Conservation (phyloP, 768 basidiomycete genomes). For the Suillus subalutaceus region DNA sequence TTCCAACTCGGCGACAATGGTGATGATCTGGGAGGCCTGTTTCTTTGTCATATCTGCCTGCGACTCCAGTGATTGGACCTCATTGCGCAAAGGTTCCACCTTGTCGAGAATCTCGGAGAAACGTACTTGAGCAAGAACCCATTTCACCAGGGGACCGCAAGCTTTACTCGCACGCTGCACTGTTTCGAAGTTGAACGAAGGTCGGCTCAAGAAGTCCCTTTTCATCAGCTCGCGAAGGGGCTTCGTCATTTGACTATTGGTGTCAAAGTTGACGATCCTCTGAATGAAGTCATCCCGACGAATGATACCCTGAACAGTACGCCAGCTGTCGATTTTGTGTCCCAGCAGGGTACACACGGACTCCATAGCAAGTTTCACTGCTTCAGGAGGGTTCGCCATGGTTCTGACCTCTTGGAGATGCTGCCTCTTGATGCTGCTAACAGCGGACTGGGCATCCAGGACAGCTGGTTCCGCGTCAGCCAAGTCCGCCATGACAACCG, state of each 20-base stretch:
- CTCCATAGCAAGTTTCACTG: slow-evolving; percentile 98
- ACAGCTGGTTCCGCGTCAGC: slow-evolving; percentile 99
- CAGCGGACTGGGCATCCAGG: slow-evolving; percentile 92
- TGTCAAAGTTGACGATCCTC: slow-evolving; percentile 95
- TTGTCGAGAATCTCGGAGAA: slow-evolving; percentile 98
- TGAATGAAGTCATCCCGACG: slow-evolving; percentile 97
- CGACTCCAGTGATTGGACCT: slow-evolving; percentile 89
- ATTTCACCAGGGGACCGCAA: slow-evolving; percentile 97
- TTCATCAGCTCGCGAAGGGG: slow-evolving; percentile 88
- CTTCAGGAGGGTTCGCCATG: slow-evolving; percentile 98
- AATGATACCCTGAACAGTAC: slow-evolving; percentile 92
- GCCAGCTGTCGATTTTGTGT: slow-evolving; percentile 97
- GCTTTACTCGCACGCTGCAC: slow-evolving; percentile 96
- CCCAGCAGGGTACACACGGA: slow-evolving; percentile 96
- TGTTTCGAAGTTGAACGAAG: slow-evolving; percentile 92
- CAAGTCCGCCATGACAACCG: slow-evolving; percentile 91
- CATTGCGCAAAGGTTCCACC: slow-evolving; percentile 94
- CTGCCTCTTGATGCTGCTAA: slow-evolving; percentile 93
- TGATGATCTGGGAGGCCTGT: slow-evolving; percentile 86
- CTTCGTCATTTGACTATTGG: slow-evolving; percentile 87
- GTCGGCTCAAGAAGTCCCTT: slow-evolving; percentile 87
- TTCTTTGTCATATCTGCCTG: slow-evolving; percentile 96
- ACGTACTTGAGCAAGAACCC: slow-evolving; percentile 95
- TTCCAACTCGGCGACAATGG: slow-evolving; percentile 92
- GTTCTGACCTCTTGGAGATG: slow-evolving; percentile 96